A percentile compares a stretch with the other conserved stretches of the same genome.
phyloP scores from a whole-genome alignment of 305 asterid genomes.

The Stenogyne calaminthoides region DNA sequence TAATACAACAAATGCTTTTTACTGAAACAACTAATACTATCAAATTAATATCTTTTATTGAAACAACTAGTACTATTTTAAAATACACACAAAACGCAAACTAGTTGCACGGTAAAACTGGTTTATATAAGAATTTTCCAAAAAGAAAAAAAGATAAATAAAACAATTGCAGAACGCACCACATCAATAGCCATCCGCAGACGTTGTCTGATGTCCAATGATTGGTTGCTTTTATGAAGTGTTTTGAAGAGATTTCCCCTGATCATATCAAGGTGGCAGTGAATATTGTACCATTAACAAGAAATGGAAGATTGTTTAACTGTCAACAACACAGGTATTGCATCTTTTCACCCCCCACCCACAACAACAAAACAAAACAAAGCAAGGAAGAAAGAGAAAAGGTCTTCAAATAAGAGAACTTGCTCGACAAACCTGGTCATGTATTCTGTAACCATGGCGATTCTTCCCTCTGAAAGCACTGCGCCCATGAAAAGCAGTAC shows the following conservation, averaged over 20 bases:
- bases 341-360: background rate
- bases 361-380: background rate
- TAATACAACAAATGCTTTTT: no score
- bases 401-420: background rate
- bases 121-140: no score
- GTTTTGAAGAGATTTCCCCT: conserved; percentile 77
- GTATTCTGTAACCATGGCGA: conserved; percentile 71
- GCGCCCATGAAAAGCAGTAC: conserved; percentile 81
- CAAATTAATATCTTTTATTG: no score
- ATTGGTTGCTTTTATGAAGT: conserved; percentile 60
- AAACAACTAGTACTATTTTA: no score
- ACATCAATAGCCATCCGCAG: conserved; percentile 74
- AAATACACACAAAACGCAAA: no score
- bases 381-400: background rate
- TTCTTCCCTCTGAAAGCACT: conserved; percentile 56
- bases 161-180: conserved; percentile 39
- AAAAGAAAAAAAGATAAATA: background rate
- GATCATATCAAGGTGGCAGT: conserved; percentile 25
- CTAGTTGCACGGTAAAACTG: no score
- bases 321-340: background rate
- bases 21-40: no score
- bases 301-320: background rate
- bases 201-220: conserved; percentile 60
- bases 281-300: background rate
- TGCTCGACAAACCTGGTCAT: conserved; percentile 52